Evolutionary conservation across 345 rosid genomes (phyloP).

Genomic region (Eucalyptus victrix): DNA sequence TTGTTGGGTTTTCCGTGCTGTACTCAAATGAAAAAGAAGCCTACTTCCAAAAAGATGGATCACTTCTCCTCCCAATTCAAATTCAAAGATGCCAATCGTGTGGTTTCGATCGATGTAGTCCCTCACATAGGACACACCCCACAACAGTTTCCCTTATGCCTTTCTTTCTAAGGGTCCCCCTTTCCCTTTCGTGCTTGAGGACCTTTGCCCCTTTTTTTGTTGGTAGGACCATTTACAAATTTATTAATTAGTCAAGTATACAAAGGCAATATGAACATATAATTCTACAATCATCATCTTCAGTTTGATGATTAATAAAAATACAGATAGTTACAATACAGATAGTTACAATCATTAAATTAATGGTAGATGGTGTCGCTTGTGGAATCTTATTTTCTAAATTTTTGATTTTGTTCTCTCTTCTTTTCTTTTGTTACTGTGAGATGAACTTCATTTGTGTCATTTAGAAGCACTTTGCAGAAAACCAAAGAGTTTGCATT

Average conservation of each 20-base stretch:
- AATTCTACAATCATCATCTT: not conserved
- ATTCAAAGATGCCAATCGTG: constrained; percentile 34
- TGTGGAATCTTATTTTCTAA: not conserved
- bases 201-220: not conserved
- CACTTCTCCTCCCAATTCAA: not conserved
- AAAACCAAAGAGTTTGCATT: not conserved
- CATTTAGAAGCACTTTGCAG: not conserved
- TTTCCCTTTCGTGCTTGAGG: not conserved
- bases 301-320: not conserved
- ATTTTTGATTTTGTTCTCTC: not conserved
- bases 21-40: not conserved
- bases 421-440: not conserved
- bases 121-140: not conserved
- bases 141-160: not conserved
- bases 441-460: not conserved
- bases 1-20: not conserved
- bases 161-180: not conserved
- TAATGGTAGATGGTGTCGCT: not conserved
- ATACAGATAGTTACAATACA: too few relatives aligned
- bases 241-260: constrained; percentile 6
- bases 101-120: not conserved
- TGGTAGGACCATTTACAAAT: constrained; percentile 4
- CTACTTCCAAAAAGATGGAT: not conserved
- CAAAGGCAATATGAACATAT: not conserved
- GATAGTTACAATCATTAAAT: too few relatives aligned